Conservation (phyloP, 2,329 filamentous ascomycete genomes). For the Pyricularia sp. region DNA sequence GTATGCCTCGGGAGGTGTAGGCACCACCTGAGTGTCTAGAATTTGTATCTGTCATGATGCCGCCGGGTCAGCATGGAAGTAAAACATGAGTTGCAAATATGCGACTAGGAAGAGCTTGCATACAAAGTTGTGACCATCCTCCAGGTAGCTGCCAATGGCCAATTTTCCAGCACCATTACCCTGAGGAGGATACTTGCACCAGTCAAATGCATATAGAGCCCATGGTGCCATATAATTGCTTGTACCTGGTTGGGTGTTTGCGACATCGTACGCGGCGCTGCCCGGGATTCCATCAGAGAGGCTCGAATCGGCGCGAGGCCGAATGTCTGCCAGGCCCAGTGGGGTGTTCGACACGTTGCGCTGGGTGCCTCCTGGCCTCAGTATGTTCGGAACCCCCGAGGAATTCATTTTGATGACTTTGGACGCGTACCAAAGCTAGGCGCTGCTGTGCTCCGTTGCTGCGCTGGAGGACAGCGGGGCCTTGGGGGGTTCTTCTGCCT, state of each 20-base stretch:
- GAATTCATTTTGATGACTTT: slow-evolving; percentile 17
- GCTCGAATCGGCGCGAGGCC: slow-evolving; percentile 74
- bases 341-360: slow-evolving; percentile 54
- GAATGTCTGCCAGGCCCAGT: slow-evolving; percentile 83
- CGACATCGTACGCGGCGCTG: slow-evolving; percentile 50
- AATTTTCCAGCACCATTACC: slow-evolving; percentile 79
- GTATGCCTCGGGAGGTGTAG: slow-evolving; percentile 60
- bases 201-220: slow-evolving; percentile 94
- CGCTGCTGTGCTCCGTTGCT: not conserved
- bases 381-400: slow-evolving; percentile 42
- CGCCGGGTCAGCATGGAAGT: not conserved
- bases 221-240: slow-evolving; percentile 93
- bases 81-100: slow-evolving; percentile 1
- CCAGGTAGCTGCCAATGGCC: slow-evolving; percentile 89
- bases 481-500: not conserved
- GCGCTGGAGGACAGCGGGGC: not conserved
- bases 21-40: slow-evolving; percentile 72
- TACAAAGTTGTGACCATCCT: slow-evolving; percentile 98
- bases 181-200: slow-evolving; percentile 95
- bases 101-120: slow-evolving; percentile 17
- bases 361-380: slow-evolving; percentile 53
- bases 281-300: slow-evolving; percentile 63
- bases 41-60: slow-evolving; percentile 75
- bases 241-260: slow-evolving; percentile 58
- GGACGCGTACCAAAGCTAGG: not conserved